Base-by-base conservation (phyloP, 1,139 yeast genomes). In the Meyerozyma smithsonii region DNA sequence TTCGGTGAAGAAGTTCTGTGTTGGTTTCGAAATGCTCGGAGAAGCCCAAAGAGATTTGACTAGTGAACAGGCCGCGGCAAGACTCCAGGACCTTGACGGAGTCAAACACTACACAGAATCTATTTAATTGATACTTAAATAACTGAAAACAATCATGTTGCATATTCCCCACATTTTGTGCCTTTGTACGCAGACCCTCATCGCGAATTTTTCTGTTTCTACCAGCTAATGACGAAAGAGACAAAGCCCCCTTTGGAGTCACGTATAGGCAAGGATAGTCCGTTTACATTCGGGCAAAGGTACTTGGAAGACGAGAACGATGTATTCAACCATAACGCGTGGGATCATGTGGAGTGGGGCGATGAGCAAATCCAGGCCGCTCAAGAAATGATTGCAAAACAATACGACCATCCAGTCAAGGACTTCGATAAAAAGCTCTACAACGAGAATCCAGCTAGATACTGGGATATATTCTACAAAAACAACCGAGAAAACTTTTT, bases 331-430 rank as follows among this genome's bases (percentile, higher is more conserved):
- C 95, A 86, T 58, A 92, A 92, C 60, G 98, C 99, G 0, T 92
- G 99, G 83, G 99, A 92, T 59, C 96, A 94, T 58, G 97, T 89
- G 16, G 96, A 89, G 56, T 90, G 97, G 96, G 97, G 95, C 37
- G 89, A 84, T 38, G 96, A 88, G 51, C 97, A 94, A 58, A 64
- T 82, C 21, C 59, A 69, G 16, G 80, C 83, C 49, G 96, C 97
- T 3, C 75, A 85, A 56, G 81, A 73, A 50, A 79, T 83, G 60
- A 84, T 92, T 21, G 65, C 77, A 11, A 77, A 79, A 48, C 99
- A 92, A 58, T 77, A 78, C 46, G 88, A 83, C 36, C 66, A 72
- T 40, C 97, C 97, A 0, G 98, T 94, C 12, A 72, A 79, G 37
- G 96, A 85, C 3, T 86, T 84, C 55, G 96, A 92, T 58, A 88